Evolutionary conservation across 1,284 basidiomycete genomes (phyloP), one percentile per base, ranked within the genome.

Genomic region (Amylostereum areolatum): DNA sequence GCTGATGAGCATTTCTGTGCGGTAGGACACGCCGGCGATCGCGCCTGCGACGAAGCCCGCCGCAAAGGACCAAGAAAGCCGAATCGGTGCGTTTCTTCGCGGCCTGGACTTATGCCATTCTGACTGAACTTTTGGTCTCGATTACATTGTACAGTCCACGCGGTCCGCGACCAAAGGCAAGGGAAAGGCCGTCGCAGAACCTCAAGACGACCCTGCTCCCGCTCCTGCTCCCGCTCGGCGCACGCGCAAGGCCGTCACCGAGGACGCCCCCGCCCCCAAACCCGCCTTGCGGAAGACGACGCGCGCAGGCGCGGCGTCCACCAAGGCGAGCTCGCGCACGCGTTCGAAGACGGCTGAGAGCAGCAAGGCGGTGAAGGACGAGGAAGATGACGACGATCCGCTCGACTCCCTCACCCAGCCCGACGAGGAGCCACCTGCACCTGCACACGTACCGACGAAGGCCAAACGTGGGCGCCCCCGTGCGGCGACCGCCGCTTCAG

Each of bases 271-370:
- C 12, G n/a, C 46, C 10, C 36, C 10, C 12, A 41, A 44, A 24
- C 12, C 44, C 1, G 42, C 34, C n/a, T 48, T 49, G 5, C 39
- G 48, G 30, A 52, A 50, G 10, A 53, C 45, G 25, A 43, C 52
- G 3, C 58, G 59, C n/a, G 49, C 52, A 2, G 55, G 48, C 27
- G 55, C 55, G 42, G 62, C 62, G 5, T 57, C 60, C 5, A 48
- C 52, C 3, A 46, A 53, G n/a, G 47, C 57, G 11, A 51, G 52
- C 1, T 48, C 57, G 5, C 50, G 46, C 4, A 51, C 53, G 4
- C 48, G 51, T n/a, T 42, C 53, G 24, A 28, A 50, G 18, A 35
- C 51, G 35, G 53, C 55, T 49, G 10, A 59, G 12, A 49, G 39
- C 43, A 35, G 46, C 59, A 54, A 56, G 37, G 53, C 57, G 25